Percentiles rank a stretch among this genome's conserved stretches.
phyloP scores from a whole-genome alignment of 179 eudicot species.

The Dionaea muscipula region DNA sequence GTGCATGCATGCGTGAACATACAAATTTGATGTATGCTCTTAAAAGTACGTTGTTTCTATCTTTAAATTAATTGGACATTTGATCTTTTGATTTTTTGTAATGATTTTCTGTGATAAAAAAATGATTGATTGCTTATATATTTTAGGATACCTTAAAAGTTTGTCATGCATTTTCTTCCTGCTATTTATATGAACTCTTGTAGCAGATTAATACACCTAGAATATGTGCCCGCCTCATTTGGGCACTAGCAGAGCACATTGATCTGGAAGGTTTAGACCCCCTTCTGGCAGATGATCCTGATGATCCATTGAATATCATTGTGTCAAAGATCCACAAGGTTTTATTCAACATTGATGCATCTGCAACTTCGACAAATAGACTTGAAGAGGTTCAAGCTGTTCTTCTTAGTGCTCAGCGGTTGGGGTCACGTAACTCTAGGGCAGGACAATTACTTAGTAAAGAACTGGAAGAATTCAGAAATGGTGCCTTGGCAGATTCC shows the following conservation, averaged over 20 bases:
- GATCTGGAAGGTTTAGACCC: constrained; percentile 96
- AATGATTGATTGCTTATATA: too few relatives aligned
- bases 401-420: constrained; percentile 77
- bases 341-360: constrained; percentile 66
- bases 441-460: constrained; percentile 83
- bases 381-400: constrained; percentile 95
- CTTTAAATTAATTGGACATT: too few relatives aligned
- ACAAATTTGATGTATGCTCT: too few relatives aligned
- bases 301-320: constrained; percentile 77
- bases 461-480: constrained; percentile 93
- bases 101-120: too few relatives aligned
- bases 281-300: constrained; percentile 95
- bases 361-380: constrained; percentile 76
- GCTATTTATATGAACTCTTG: constrained; percentile 5
- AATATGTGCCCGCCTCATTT: constrained; percentile 67
- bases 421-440: constrained; percentile 89
- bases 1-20: too few relatives aligned
- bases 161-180: neutral
- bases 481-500: constrained; percentile 63
- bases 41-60: too few relatives aligned
- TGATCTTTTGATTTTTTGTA: too few relatives aligned
- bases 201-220: constrained; percentile 84
- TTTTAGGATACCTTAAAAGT: neutral
- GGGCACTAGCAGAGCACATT: constrained; percentile 92
- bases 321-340: constrained; percentile 81